A percentile compares a stretch with the other conserved stretches of the same genome.
Evolutionary conservation across 1,139 yeast genomes (phyloP).

Genomic region (Debaryomyces sp.): DNA sequence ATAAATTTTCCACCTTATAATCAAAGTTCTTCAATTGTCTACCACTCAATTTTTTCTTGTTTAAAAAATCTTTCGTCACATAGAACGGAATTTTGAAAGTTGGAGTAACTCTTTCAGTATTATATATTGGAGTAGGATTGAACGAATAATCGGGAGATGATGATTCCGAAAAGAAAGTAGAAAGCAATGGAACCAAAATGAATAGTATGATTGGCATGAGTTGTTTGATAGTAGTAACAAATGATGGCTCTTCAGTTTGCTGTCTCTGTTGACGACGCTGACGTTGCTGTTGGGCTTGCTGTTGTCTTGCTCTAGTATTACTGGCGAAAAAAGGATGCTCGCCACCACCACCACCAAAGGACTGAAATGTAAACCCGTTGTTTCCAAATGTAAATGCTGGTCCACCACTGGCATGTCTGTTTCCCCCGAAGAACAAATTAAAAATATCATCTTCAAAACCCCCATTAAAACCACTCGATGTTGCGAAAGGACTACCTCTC

Average conservation of each 20-base stretch:
- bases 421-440: conserved; percentile 75
- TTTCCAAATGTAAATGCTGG: conserved; percentile 50
- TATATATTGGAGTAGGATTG: conserved; percentile 40
- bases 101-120: conserved; percentile 56
- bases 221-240: conserved; percentile 49
- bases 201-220: conserved; percentile 60
- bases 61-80: conserved; percentile 53
- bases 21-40: conserved; percentile 58
- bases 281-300: conserved; percentile 24
- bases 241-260: conserved; percentile 28
- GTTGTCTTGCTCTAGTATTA: conserved; percentile 17
- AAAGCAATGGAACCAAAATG: conserved; percentile 58
- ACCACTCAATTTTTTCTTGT: conserved; percentile 41
- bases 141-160: conserved; percentile 56
- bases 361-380: conserved; percentile 51
- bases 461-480: conserved; percentile 23
- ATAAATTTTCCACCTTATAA: conserved; percentile 63
- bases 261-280: conserved; percentile 22
- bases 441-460: conserved; percentile 64
- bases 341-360: conserved; percentile 57
- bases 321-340: conserved; percentile 43
- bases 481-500: conserved; percentile 28
- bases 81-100: conserved; percentile 64
- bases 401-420: conserved; percentile 30
- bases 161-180: conserved; percentile 48